Evolutionary conservation across 352 stramenopile species (phyloP), one percentile per base, ranked within the genome.

Genomic region (Phytophthora tubulina): DNA sequence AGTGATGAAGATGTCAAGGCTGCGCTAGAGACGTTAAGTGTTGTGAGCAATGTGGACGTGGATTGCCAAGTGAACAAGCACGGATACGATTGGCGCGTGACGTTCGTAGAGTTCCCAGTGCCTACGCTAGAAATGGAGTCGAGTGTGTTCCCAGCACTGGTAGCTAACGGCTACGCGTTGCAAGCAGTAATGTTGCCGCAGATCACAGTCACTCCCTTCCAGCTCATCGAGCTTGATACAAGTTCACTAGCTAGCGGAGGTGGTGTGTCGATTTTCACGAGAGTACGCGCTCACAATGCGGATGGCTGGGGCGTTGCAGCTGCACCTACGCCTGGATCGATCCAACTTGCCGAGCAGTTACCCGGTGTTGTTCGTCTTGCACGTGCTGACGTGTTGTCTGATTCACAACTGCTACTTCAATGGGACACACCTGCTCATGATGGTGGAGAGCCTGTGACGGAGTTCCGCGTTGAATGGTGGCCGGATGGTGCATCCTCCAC

Each of bases 1-100:
- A 89, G 76, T 14, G 87, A 96, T 33, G 73, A 84, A 35, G 96
- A 98, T 57, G 82, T 99, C 36, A 98, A 99, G 78, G 86, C 91
- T 38, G 97, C 93, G 7, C 79, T 99, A 2, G 94, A 99, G 72
- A 78, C 83, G 13, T 80, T 99, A 15, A 88, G 81, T 13, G 87
- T 89, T 17, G 84, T 98, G 15, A 89, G 90, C 51, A 97, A 88
- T 42, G 94, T 98, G 3, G 89, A 98, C 35, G 96, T 99, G 7
- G 78, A 78, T 14, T 80, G 93, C 13, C 70, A 74, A 45, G 83
- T 97, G 4, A 88, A 92, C 51, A 87, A 94, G 67, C 70, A 98
- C 72, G 93, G 96, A 54, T 97, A 83, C 68, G 84, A 95, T 52
- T 98, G 97, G 97, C 82, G 91, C 31, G 73, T 99, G 17, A 98